phyloP scores from a whole-genome alignment of 2,329 filamentous ascomycete genomes.

The Fusarium nisikadoi region DNA sequence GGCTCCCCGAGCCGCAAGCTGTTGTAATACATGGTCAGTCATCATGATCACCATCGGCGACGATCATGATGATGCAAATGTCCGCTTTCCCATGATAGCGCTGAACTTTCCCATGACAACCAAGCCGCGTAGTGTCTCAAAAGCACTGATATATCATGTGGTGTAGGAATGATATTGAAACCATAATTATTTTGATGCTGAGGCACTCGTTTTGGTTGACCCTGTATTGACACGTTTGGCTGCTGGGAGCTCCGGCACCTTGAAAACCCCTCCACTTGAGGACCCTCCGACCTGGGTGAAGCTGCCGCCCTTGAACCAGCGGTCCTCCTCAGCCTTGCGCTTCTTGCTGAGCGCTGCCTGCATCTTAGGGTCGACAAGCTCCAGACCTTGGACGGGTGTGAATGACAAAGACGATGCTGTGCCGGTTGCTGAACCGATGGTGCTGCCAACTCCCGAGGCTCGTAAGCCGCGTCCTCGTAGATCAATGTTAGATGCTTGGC shows the following conservation, averaged over 20 bases:
- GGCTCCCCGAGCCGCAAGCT: constrained; percentile 4
- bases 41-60: constrained; percentile 6
- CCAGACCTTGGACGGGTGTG: constrained; percentile 92
- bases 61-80: constrained; percentile 37
- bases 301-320: constrained; percentile 97
- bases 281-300: constrained; percentile 83
- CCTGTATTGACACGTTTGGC: constrained; percentile 72
- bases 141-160: not conserved
- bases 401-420: constrained; percentile 91
- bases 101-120: constrained; percentile 29
- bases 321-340: constrained; percentile 91
- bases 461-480: constrained; percentile 83
- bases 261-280: constrained; percentile 74
- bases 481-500: constrained; percentile 72
- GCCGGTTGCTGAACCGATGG: constrained; percentile 69
- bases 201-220: constrained; percentile 50
- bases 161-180: not conserved
- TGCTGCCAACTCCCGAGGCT: constrained; percentile 82
- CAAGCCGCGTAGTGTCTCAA: not conserved
- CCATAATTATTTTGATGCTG: constrained; percentile 38
- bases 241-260: constrained; percentile 79
- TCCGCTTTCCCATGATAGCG: constrained; percentile 20
- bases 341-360: constrained; percentile 89
- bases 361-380: constrained; percentile 93
- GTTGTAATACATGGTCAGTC: constrained; percentile 8